These are phyloP conservation scores for Herpetospermum pedunculosum DNA, from an alignment of 306 rosid genomes.

Conservation along the genomic window DNA sequence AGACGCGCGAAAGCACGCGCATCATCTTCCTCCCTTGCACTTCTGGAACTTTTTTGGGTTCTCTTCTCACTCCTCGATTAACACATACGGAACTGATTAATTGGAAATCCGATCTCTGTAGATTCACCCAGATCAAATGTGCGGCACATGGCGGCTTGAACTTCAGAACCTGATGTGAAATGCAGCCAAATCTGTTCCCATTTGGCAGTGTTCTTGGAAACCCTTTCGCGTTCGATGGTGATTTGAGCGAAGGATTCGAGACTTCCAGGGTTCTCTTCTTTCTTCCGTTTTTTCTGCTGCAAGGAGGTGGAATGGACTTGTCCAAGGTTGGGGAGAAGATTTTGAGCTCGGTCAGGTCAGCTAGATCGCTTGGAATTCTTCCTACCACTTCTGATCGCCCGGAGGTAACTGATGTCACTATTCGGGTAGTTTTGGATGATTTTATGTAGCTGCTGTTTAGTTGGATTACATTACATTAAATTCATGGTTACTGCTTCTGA, in stretches of 20 bases:
- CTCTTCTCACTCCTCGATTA: background rate
- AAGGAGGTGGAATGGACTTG: constrained; percentile 95
- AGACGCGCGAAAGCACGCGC: background rate
- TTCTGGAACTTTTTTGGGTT: background rate
- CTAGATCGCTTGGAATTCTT: constrained; percentile 85
- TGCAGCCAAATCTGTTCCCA: constrained; percentile 90
- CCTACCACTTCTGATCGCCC: constrained; percentile 88
- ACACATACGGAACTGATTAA: background rate
- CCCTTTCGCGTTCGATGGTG: constrained; percentile 65
- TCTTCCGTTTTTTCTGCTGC: constrained; percentile 71
- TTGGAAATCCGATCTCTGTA: constrained; percentile 17
- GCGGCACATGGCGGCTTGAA: constrained; percentile 17
- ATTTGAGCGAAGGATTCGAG: constrained; percentile 77
- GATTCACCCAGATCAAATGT: constrained; percentile 15
- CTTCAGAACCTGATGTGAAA: constrained; percentile 51
- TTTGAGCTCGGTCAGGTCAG: constrained; percentile 95
- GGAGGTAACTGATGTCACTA: constrained; percentile 41
- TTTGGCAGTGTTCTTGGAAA: constrained; percentile 67
- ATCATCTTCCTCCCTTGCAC: background rate
- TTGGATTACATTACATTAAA: background rate
- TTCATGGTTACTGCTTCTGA: background rate
- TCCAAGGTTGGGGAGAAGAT: constrained; percentile 90
- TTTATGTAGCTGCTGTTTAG: background rate
- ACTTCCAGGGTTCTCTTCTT: constrained; percentile 74
- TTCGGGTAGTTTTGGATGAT: background rate